Percentiles rank a stretch among this genome's conserved stretches.
phyloP scores from a whole-genome alignment of 169 alveolate genomes.

The Perkinsus marinus region DNA sequence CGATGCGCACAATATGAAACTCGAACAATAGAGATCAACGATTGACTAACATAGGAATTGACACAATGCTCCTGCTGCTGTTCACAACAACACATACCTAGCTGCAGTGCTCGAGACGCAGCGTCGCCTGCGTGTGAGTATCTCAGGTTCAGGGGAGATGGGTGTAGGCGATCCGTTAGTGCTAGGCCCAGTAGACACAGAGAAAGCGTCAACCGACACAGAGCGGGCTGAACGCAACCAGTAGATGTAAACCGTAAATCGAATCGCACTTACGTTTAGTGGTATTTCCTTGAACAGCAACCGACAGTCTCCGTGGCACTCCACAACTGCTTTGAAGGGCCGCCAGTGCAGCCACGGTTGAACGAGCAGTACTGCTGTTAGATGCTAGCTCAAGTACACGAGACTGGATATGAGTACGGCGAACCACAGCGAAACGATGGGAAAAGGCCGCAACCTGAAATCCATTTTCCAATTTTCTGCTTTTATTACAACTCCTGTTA shows the following conservation, averaged over 20 bases:
- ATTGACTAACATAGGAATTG: too few relatives aligned
- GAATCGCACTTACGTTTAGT: not conserved
- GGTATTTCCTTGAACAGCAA: not conserved
- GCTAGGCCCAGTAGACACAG: not conserved
- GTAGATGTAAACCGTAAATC: not conserved
- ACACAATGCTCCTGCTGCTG: too few relatives aligned
- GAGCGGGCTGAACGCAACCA: not conserved
- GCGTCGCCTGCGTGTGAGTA: not conserved
- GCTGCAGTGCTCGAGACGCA: not conserved
- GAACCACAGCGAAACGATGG: not conserved
- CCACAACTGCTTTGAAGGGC: not conserved
- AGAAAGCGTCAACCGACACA: not conserved
- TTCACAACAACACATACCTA: not conserved
- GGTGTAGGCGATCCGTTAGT: not conserved
- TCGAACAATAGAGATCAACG: too few relatives aligned
- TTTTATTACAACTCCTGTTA: too few relatives aligned
- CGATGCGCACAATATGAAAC: too few relatives aligned
- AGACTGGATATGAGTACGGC: not conserved
- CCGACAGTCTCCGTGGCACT: not conserved
- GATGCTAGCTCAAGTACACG: not conserved
- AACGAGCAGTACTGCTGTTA: not conserved
- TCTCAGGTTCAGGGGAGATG: not conserved
- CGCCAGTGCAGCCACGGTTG: not conserved
- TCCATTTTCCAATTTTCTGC: too few relatives aligned
- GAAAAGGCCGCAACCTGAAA: not conserved